A percentile compares a stretch with the other conserved stretches of the same genome.
Conservation (phyloP, 2,329 filamentous ascomycete genomes). For the Colletotrichum incanum region DNA sequence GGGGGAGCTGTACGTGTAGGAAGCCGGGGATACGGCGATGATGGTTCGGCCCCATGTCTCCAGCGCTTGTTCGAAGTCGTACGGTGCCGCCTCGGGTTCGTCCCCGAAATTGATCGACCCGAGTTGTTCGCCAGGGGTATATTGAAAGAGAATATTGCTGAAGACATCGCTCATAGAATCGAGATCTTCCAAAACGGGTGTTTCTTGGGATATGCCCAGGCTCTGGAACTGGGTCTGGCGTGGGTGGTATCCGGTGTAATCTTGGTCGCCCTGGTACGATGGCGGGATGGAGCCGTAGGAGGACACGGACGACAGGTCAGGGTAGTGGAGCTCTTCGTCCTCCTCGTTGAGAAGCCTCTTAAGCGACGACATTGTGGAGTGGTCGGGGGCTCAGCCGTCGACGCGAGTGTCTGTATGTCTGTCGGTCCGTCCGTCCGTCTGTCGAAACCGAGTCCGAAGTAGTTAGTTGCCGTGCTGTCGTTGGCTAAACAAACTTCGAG, state of each 20-base stretch:
- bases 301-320: conserved; percentile 29
- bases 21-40: not conserved
- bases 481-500: not conserved
- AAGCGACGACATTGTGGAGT: conserved; percentile 32
- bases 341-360: conserved; percentile 42
- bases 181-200: conserved; percentile 1
- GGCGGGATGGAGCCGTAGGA: conserved; percentile 35
- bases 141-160: conserved; percentile 1
- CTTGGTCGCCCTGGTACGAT: conserved; percentile 34
- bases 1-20: conserved; percentile 15
- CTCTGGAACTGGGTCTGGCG: conserved; percentile 27
- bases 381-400: not conserved
- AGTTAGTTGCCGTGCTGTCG: not conserved
- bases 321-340: conserved; percentile 33
- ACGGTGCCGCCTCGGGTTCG: not conserved
- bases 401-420: conserved; percentile 2
- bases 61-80: conserved; percentile 1
- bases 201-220: not conserved
- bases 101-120: conserved; percentile 16
- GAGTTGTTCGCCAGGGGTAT: not conserved
- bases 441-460: not conserved
- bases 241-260: conserved; percentile 21
- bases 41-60: conserved; percentile 18
- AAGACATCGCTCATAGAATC: conserved; percentile 5
- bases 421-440: not conserved